phyloP scores from a whole-genome alignment of 1,139 yeast species.

The Wickerhamiella pararugosa region DNA sequence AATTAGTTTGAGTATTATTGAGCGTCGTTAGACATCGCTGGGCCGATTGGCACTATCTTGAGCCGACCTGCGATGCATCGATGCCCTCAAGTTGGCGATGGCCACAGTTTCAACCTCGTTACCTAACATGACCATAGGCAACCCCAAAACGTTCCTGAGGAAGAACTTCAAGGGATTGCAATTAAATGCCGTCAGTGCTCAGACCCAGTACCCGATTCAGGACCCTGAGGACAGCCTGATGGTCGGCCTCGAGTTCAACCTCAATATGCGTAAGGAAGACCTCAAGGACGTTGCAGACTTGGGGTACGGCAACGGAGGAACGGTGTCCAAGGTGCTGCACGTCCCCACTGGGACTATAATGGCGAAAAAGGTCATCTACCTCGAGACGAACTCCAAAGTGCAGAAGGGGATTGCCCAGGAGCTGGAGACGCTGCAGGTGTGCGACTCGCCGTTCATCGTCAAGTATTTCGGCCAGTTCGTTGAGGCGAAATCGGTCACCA shows the following conservation, averaged over 20 bases:
- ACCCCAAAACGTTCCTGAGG: slow-evolving; percentile 47
- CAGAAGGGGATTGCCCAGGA: slow-evolving; percentile 83
- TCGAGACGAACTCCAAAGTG: slow-evolving; percentile 68
- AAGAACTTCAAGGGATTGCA: slow-evolving; percentile 62
- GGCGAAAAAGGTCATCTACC: slow-evolving; percentile 81
- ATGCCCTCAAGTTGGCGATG: too few species aligned
- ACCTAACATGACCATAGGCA: slow-evolving; percentile 3
- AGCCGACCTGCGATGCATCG: too few species aligned
- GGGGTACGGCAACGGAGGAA: slow-evolving; percentile 92
- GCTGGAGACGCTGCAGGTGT: slow-evolving; percentile 78
- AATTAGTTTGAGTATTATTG: too few species aligned
- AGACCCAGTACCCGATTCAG: slow-evolving; percentile 1
- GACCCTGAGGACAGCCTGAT: slow-evolving; percentile 21
- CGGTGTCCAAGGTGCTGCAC: slow-evolving; percentile 78
- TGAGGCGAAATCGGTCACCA: slow-evolving; percentile 48
- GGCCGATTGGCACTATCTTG: too few species aligned
- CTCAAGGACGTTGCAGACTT: slow-evolving; percentile 58
- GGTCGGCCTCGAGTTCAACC: slow-evolving; percentile 35
- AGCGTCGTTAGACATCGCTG: too few species aligned
- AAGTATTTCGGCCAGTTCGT: slow-evolving; percentile 84
- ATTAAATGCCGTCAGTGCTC: slow-evolving; percentile 24
- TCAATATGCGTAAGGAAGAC: slow-evolving; percentile 49
- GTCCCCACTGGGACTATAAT: slow-evolving; percentile 74
- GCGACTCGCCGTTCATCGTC: slow-evolving; percentile 64
- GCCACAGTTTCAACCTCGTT: too few species aligned